These are phyloP conservation scores for Phlebiopsis flavidoalba DNA, from an alignment of 768 basidiomycete species.

Conservation along the genomic window DNA sequence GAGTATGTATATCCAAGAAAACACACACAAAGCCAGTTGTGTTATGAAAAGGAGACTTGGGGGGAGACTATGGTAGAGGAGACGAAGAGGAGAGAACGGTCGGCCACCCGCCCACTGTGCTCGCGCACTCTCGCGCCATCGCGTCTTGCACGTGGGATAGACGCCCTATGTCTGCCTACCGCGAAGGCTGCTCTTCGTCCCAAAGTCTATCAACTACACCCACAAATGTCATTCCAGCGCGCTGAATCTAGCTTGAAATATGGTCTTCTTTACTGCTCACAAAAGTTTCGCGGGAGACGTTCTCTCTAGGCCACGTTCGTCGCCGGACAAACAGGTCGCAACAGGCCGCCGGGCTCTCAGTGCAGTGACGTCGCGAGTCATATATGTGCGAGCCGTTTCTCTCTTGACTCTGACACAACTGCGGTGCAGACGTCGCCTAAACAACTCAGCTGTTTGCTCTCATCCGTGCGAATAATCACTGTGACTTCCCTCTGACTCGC, in stretches of 20 bases:
- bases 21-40: no score
- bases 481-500: slow-evolving; percentile 12
- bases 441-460: neutral
- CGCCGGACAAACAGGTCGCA: neutral
- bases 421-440: neutral
- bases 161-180: neutral
- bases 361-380: slow-evolving; percentile 8
- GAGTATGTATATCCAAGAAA: no score
- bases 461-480: neutral
- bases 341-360: neutral
- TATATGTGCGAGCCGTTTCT: neutral
- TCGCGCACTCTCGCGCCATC: neutral
- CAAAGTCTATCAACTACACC: neutral
- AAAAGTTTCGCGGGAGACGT: no score
- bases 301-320: no score
- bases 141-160: neutral
- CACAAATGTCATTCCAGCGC: neutral
- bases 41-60: neutral
- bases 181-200: neutral
- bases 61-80: neutral
- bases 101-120: neutral
- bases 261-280: neutral
- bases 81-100: neutral
- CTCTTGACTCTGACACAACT: neutral
- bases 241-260: neutral